Evolutionary conservation across 257 asterid genomes (phyloP).

Genomic region (Ehretia macrophylla): DNA sequence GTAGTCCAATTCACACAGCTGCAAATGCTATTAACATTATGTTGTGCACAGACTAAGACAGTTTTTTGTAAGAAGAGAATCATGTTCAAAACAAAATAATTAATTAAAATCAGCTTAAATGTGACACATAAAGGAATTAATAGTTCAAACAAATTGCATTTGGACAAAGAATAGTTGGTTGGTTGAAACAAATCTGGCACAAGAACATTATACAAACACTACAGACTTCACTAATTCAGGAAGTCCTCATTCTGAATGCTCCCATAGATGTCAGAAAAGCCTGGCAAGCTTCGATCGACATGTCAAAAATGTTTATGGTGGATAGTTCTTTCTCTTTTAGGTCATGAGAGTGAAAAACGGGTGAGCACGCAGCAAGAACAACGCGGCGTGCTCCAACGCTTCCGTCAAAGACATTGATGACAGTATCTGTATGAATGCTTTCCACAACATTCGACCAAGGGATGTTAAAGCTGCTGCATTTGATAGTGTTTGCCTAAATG

Average conservation of each 20-base stretch:
- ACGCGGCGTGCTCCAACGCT: constrained; percentile 79
- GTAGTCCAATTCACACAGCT: no score
- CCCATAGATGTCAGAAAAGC: constrained; percentile 80
- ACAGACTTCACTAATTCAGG: constrained; percentile 28
- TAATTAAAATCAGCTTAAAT: no score
- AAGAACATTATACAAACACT: background rate
- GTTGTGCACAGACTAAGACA: no score
- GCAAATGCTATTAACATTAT: no score
- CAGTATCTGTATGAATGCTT: constrained; percentile 80
- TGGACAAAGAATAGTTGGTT: constrained; percentile 1
- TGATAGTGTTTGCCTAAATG: constrained; percentile 30
- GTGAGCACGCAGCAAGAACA: constrained; percentile 87
- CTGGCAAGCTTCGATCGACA: constrained; percentile 78
- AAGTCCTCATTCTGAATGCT: constrained; percentile 59
- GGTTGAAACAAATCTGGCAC: background rate
- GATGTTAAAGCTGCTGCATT: constrained; percentile 56
- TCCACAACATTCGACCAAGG: constrained; percentile 77
- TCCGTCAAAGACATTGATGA: constrained; percentile 69
- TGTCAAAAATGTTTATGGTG: constrained; percentile 67
- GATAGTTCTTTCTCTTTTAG: constrained; percentile 81
- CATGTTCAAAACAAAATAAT: no score
- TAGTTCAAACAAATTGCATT: constrained; percentile 4
- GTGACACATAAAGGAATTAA: no score
- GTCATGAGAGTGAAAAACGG: constrained; percentile 81
- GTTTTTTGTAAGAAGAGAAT: no score